Percentiles rank a stretch among this genome's conserved stretches.
These are phyloP conservation scores for Echeveria elegans DNA, from an alignment of 164 flowering plant species.

Conservation along the genomic window DNA sequence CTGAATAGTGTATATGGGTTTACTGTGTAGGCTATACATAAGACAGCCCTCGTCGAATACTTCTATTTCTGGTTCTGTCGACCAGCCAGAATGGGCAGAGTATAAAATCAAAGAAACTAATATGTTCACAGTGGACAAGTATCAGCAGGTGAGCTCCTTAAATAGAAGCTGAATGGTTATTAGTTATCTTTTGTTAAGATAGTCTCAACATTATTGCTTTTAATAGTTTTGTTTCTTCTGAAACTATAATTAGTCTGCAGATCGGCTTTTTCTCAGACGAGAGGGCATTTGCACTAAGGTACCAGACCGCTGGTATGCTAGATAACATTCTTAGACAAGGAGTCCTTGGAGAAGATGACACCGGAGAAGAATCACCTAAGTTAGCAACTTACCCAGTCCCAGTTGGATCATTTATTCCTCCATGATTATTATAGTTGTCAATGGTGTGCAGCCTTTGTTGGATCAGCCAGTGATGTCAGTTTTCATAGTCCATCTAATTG, in stretches of 20 bases:
- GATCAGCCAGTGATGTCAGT: background rate
- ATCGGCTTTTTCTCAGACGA: constrained; percentile 75
- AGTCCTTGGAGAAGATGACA: constrained; percentile 94
- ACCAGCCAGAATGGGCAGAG: constrained; percentile 80
- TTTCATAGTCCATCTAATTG: background rate
- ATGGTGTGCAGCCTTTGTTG: background rate
- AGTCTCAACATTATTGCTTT: background rate
- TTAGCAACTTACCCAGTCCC: constrained; percentile 17
- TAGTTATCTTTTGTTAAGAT: constrained; percentile 2
- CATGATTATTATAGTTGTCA: background rate
- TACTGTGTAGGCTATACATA: constrained; percentile 59
- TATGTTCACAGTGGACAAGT: constrained; percentile 92
- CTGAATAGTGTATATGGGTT: background rate
- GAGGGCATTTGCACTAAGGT: constrained; percentile 78
- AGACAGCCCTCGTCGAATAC: constrained; percentile 63
- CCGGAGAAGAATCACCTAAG: constrained; percentile 94
- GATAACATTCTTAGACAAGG: constrained; percentile 82
- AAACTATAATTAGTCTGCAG: constrained; percentile 58
- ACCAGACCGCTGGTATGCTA: constrained; percentile 94
- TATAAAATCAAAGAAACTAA: constrained; percentile 93
- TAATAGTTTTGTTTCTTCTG: constrained; percentile 20
- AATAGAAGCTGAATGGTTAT: background rate
- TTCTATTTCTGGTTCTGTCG: constrained; percentile 36
- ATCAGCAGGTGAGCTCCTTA: constrained; percentile 72
- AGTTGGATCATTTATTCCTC: background rate